phyloP scores from a whole-genome alignment of 306 rosid genomes.

The Prunus armeniaca region DNA sequence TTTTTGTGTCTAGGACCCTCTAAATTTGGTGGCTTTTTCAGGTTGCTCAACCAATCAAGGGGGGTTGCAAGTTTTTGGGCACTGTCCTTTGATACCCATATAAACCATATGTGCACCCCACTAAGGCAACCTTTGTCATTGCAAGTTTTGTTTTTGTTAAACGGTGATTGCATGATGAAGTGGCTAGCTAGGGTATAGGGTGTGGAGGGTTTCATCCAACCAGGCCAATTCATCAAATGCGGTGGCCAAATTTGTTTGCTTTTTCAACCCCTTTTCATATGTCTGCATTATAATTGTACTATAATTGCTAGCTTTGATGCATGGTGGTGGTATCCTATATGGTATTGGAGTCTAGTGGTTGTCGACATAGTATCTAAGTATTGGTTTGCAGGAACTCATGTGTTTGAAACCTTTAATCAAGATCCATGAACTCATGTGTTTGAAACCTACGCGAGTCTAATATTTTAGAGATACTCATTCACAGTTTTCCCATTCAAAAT shows the following conservation, averaged over 20 bases:
- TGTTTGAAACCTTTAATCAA: not conserved
- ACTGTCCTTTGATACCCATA: conserved; percentile 32
- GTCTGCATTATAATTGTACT: too few relatives aligned
- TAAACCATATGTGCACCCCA: conserved; percentile 52
- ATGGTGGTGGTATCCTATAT: not conserved
- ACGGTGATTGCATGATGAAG: conserved; percentile 6
- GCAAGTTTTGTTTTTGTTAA: conserved; percentile 18
- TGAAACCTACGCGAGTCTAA: not conserved
- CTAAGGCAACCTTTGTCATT: conserved; percentile 34
- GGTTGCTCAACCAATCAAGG: conserved; percentile 26
- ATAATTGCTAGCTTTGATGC: too few relatives aligned
- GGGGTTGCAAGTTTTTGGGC: conserved; percentile 33
- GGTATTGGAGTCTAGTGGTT: not conserved
- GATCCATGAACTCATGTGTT: not conserved
- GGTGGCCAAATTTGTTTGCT: not conserved
- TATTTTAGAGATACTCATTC: not conserved
- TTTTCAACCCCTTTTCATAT: not conserved
- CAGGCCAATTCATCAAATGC: not conserved
- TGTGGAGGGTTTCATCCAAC: not conserved
- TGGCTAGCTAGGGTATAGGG: conserved; percentile 13
- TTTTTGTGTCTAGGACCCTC: not conserved
- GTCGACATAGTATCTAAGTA: not conserved
- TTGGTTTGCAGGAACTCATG: not conserved
- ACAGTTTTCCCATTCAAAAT: not conserved
- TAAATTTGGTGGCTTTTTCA: conserved; percentile 17